Percentiles rank a stretch among this genome's conserved stretches.
Evolutionary conservation across 768 basidiomycete species (phyloP).

Genomic region (Hypholoma fasciculare): DNA sequence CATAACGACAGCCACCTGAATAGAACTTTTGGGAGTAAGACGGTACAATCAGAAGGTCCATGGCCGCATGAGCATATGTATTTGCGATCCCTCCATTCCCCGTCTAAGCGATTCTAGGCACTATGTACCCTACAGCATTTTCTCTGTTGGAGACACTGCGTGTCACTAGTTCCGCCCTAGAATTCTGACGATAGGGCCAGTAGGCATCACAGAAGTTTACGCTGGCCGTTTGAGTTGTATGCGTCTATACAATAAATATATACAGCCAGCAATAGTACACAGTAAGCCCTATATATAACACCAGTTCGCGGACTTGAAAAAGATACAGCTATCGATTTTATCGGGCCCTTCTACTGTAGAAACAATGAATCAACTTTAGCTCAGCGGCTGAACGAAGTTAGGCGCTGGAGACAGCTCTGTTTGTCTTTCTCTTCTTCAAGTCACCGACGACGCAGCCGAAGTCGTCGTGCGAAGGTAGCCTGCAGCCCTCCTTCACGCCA

Average conservation of each 20-base stretch:
- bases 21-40: neutral
- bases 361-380: no score
- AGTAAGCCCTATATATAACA: neutral
- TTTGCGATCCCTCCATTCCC: conserved; percentile 8
- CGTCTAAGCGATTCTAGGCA: conserved; percentile 6
- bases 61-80: neutral
- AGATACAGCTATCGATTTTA: no score
- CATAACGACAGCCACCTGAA: conserved; percentile 11
- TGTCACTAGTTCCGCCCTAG: neutral
- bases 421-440: conserved; percentile 26
- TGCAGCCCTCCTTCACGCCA: conserved; percentile 29
- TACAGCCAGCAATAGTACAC: neutral
- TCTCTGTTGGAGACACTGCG: neutral
- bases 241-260: no score
- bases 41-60: neutral
- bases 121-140: conserved; percentile 1
- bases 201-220: neutral
- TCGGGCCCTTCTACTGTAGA: no score
- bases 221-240: no score
- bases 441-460: conserved; percentile 44
- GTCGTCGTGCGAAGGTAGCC: conserved; percentile 37
- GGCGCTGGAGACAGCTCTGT: conserved; percentile 11
- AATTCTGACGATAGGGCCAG: neutral
- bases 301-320: neutral
- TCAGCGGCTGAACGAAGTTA: neutral